Evolutionary conservation across 2,329 filamentous ascomycete genomes (phyloP).

Genomic region (Penicillium nordicum): DNA sequence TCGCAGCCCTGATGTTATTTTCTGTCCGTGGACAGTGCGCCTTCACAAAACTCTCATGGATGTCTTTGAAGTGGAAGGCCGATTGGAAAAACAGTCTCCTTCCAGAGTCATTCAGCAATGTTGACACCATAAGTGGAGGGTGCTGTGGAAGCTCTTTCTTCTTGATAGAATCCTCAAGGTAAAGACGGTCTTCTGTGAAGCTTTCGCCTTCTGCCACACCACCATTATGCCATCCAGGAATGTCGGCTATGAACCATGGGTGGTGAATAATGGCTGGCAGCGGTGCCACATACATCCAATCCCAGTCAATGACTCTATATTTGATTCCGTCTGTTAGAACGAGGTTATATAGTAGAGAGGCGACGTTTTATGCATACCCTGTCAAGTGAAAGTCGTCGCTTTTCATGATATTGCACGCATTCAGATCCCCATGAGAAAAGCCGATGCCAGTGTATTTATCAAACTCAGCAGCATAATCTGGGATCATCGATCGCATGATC

Average conservation of each 20-base stretch:
- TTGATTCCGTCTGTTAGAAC: background rate
- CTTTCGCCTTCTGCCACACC: constrained; percentile 9
- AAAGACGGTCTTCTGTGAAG: constrained; percentile 9
- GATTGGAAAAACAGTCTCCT: constrained; percentile 17
- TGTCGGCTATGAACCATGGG: constrained; percentile 18
- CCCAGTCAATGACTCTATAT: constrained; percentile 16
- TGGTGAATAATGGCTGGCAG: constrained; percentile 17
- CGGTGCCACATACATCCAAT: constrained; percentile 14
- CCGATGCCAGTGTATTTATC: constrained; percentile 14
- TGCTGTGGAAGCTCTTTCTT: constrained; percentile 2
- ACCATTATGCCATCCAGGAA: constrained; percentile 15
- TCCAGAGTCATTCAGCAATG: constrained; percentile 9
- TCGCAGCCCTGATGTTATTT: constrained; percentile 12
- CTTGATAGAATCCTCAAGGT: constrained; percentile 7
- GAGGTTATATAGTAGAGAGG: no score
- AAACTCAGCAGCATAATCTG: constrained; percentile 11
- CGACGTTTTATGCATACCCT: constrained; percentile 7
- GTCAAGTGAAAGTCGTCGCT: constrained; percentile 11
- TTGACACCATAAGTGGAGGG: constrained; percentile 6
- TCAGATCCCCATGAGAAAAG: constrained; percentile 16
- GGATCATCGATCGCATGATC: constrained; percentile 20
- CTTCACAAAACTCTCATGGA: constrained; percentile 14
- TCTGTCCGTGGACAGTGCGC: constrained; percentile 13
- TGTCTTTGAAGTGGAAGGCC: constrained; percentile 9
- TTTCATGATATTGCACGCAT: constrained; percentile 16